Conservation (phyloP, 805 yeast species). For the Millerozyma acaciae region DNA sequence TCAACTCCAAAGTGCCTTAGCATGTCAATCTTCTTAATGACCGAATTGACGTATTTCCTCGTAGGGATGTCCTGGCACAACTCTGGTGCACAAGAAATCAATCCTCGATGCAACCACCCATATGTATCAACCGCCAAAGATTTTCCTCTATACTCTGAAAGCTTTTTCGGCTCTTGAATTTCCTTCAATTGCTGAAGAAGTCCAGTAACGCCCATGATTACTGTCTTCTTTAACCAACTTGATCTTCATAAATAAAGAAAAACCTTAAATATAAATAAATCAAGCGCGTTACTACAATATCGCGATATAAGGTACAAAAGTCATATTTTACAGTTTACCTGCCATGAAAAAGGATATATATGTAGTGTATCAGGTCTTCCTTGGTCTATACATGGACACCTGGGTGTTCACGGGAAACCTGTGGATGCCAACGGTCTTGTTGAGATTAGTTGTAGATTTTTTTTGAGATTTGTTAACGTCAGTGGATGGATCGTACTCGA, state of each 20-base stretch:
- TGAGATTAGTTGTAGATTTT: constrained; percentile 11
- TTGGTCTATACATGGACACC: constrained; percentile 33
- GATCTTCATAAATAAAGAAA: too few relatives aligned
- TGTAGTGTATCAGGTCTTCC: constrained; percentile 12
- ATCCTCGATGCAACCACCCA: constrained; percentile 93
- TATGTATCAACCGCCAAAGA: constrained; percentile 92
- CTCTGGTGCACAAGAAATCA: constrained; percentile 79
- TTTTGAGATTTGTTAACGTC: constrained; percentile 14
- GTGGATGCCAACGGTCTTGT: constrained; percentile 20
- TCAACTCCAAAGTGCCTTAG: constrained; percentile 62
- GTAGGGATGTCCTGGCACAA: constrained; percentile 71
- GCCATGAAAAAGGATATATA: not conserved
- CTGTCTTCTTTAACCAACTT: too few relatives aligned
- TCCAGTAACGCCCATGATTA: constrained; percentile 82
- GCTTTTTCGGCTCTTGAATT: constrained; percentile 56
- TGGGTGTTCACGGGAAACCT: constrained; percentile 30
- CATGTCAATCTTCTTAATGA: constrained; percentile 64
- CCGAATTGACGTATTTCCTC: constrained; percentile 63
- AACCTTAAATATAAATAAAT: too few relatives aligned
- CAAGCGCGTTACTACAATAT: too few relatives aligned
- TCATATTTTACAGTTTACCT: not conserved
- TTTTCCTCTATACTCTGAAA: constrained; percentile 64
- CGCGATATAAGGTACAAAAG: too few relatives aligned
- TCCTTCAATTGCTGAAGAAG: constrained; percentile 74
- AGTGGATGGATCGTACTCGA: constrained; percentile 39